Base-by-base conservation (phyloP, 192 early-diverging fungal species). In the Piromyces finnis region DNA sequence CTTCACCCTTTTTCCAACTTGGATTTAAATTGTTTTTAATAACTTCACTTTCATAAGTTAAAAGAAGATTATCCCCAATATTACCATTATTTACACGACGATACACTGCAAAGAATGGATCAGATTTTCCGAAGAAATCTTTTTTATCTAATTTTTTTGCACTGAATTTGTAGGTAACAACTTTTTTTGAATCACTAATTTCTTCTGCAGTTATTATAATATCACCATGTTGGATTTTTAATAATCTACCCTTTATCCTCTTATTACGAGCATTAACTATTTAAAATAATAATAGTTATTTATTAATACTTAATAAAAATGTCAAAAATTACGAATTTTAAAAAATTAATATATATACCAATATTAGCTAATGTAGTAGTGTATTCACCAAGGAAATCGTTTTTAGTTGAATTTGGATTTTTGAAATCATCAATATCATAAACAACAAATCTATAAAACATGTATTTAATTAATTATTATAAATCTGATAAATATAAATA, bases 131-230 rank as follows among this genome's bases (percentile, higher is more conserved):
- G n/a, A 68, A 68, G 26, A 68, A 68, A 68, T 68, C 51, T 68
- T 68, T 68, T 17, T 68, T 68, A 68, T 68, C 51, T n/a, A 68
- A 68, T n/a, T 68, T 68, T 68, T 9, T 68, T 26, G 51, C 51
- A 68, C 26, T n/a, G 9, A 68, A 68, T 68, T 68, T 68, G 22
- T 68, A 68, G 22, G 22, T n/a, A 68, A 68, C 51, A n/a, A 68
- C 51, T n/a, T 68, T 68, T 11, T 68, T 68, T n/a, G 51, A 68
- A n/a, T 68, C 51, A 68, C 51, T 68, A n/a, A 68, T 26, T 68
- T 68, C 51, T 79, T 88, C 88, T 37, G 83, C 86, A 28, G 79
- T 79, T 29, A 89, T 82, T 26, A 85, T 81, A 78, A 89, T 87
- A 5, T 81, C 83, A 32, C 88, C 88, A 30, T 86, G 78, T 68